Evolutionary conservation across 148 eudicot species (phyloP).

Genomic region (Agrostemma githago): DNA sequence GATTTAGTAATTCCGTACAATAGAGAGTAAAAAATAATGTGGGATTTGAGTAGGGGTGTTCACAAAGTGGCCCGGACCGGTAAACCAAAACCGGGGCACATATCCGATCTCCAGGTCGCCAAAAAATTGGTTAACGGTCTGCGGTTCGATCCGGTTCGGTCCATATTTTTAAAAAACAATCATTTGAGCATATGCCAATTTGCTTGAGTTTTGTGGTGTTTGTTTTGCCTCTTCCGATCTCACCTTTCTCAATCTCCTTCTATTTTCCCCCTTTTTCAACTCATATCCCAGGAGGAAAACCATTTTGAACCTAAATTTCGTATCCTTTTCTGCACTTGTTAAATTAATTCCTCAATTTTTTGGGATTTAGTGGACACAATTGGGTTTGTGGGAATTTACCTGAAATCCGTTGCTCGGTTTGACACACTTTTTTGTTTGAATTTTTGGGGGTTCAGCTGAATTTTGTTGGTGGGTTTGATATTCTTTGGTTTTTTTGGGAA

Average conservation of each 20-base stretch:
- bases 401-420: background rate
- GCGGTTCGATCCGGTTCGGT: too few relatives aligned
- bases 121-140: too few relatives aligned
- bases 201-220: conserved; percentile 33
- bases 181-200: conserved; percentile 39
- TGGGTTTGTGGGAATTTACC: background rate
- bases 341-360: conserved; percentile 20
- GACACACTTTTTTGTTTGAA: conserved; percentile 2
- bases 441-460: conserved; percentile 4
- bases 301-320: background rate
- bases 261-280: background rate
- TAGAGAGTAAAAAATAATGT: too few relatives aligned
- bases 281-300: background rate
- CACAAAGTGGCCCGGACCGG: too few relatives aligned
- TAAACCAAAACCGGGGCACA: too few relatives aligned
- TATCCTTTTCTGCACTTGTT: background rate
- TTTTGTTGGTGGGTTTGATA: background rate
- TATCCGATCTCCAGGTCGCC: too few relatives aligned
- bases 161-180: too few relatives aligned
- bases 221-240: conserved; percentile 35
- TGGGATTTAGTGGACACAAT: conserved; percentile 1
- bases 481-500: conserved; percentile 2
- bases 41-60: too few relatives aligned
- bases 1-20: too few relatives aligned
- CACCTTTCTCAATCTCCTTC: conserved; percentile 29